These are phyloP conservation scores for Ascochyta fabae DNA, from an alignment of 2,329 filamentous ascomycete genomes.

Conservation along the genomic window DNA sequence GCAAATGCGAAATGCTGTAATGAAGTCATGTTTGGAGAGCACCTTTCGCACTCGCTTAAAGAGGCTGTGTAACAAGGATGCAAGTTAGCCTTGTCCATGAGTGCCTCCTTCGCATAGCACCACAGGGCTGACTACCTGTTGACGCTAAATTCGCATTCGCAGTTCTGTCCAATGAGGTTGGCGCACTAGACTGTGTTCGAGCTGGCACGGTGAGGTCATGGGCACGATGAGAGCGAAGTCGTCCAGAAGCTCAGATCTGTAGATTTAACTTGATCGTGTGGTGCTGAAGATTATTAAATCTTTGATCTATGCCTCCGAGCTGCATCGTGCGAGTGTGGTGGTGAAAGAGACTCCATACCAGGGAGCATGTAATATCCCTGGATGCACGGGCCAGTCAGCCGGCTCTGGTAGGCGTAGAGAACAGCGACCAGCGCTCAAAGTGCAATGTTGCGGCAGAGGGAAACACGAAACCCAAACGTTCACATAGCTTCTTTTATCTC, in stretches of 20 bases:
- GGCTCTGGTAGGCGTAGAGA: neutral
- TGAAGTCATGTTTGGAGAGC: slow-evolving; percentile 4
- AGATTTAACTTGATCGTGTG: neutral
- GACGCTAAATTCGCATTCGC: slow-evolving; percentile 22
- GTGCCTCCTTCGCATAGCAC: slow-evolving; percentile 3
- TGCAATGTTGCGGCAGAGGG: neutral
- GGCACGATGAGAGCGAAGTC: neutral
- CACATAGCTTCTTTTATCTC: slow-evolving; percentile 5
- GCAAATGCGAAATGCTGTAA: neutral
- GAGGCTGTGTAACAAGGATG: neutral
- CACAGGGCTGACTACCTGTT: neutral
- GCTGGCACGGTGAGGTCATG: slow-evolving; percentile 3
- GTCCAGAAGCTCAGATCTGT: neutral
- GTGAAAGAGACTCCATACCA: neutral
- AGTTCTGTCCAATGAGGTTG: slow-evolving; percentile 5
- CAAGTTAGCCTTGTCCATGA: neutral
- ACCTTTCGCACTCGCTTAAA: slow-evolving; percentile 14
- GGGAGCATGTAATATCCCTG: neutral
- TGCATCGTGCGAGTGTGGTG: neutral
- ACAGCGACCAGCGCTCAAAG: too few relatives aligned
- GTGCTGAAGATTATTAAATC: neutral
- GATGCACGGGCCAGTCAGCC: neutral
- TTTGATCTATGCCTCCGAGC: neutral
- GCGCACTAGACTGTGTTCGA: neutral
- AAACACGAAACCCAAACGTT: neutral